These are phyloP conservation scores for Aspergillus sergii DNA, from an alignment of 2,329 filamentous ascomycete species.

Conservation along the genomic window DNA sequence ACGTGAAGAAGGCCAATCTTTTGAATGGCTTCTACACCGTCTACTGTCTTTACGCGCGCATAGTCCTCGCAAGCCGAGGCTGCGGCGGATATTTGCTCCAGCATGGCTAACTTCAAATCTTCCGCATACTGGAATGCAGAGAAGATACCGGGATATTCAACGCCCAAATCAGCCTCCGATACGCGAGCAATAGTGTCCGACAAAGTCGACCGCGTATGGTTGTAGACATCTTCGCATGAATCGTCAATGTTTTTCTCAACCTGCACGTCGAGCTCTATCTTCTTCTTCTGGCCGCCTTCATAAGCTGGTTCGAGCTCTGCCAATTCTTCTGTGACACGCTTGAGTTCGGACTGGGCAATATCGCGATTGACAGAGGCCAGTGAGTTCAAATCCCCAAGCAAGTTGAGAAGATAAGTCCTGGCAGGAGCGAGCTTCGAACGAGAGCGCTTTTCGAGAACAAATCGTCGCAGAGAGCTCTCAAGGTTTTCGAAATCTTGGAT, in stretches of 20 bases:
- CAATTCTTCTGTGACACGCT: constrained; percentile 79
- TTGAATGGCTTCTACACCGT: constrained; percentile 84
- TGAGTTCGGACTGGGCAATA: constrained; percentile 80
- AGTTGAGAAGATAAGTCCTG: constrained; percentile 91
- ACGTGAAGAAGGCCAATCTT: constrained; percentile 85
- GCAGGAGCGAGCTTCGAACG: constrained; percentile 94
- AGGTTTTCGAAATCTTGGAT: constrained; percentile 85
- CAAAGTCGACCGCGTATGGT: constrained; percentile 75
- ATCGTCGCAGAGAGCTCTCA: constrained; percentile 84
- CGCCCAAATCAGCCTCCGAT: constrained; percentile 75
- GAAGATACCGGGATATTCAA: constrained; percentile 84
- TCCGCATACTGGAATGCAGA: constrained; percentile 90
- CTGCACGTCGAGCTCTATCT: constrained; percentile 75
- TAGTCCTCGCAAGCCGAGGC: constrained; percentile 82
- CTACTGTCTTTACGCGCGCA: constrained; percentile 74
- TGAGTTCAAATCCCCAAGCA: constrained; percentile 81
- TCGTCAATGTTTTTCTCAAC: constrained; percentile 82
- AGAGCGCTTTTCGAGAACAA: constrained; percentile 93
- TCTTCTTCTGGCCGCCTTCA: constrained; percentile 79
- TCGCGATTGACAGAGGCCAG: constrained; percentile 86
- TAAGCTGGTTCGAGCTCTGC: constrained; percentile 81
- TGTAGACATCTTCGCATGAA: constrained; percentile 83
- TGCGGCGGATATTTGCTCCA: constrained; percentile 79
- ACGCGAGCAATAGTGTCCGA: constrained; percentile 74
- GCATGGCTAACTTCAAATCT: constrained; percentile 87